These are phyloP conservation scores for Piromyces sp. DNA, from an alignment of 192 early-diverging fungal genomes.

Conservation along the genomic window DNA sequence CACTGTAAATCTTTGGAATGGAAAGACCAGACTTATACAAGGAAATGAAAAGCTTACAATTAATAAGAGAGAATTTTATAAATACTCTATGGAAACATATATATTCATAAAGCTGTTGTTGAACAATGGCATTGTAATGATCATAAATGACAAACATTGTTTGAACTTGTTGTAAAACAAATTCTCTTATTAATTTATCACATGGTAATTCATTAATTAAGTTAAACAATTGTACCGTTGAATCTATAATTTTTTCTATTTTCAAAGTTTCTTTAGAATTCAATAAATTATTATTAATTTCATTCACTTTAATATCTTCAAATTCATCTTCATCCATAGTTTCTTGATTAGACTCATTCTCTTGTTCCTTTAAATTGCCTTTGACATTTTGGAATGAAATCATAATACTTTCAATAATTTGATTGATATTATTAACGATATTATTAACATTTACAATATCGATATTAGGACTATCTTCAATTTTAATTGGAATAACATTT, in stretches of 20 bases:
- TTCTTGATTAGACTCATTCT: neutral
- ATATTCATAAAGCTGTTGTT: neutral
- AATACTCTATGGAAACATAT: conserved; percentile 35
- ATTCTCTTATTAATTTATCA: neutral
- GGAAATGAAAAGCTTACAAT: conserved; percentile 47
- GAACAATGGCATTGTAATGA: neutral
- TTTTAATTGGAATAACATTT: neutral
- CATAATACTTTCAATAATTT: neutral
- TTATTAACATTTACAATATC: neutral
- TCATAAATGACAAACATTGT: neutral
- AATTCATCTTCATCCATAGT: neutral
- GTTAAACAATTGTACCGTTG: neutral
- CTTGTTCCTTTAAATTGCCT: neutral
- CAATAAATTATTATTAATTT: neutral
- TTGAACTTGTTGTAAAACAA: neutral
- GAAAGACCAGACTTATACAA: conserved; percentile 78
- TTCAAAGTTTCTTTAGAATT: neutral
- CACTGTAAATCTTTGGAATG: conserved; percentile 48
- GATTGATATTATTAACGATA: neutral
- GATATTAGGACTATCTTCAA: neutral
- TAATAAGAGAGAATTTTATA: conserved; percentile 50
- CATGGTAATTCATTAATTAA: neutral
- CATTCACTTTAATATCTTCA: neutral
- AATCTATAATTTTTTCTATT: neutral
- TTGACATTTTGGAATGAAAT: neutral